Evolutionary conservation across 208 protist species (phyloP).

Genomic region (Trypanosoma mega): DNA sequence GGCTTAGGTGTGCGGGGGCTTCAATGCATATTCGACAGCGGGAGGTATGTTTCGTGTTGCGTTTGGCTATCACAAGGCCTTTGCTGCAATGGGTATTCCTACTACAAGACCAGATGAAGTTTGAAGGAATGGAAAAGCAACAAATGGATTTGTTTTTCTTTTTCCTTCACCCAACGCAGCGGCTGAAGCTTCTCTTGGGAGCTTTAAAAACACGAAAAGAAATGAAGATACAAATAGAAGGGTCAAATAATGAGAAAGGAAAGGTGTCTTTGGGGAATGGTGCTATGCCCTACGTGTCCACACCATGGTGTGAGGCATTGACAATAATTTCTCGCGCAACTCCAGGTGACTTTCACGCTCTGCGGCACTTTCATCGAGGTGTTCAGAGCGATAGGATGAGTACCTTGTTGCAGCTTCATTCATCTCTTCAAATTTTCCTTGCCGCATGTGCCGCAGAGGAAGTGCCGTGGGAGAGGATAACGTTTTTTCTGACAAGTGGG

Average conservation of each 20-base stretch:
- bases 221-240: too few relatives aligned
- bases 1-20: constrained; percentile 1
- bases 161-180: constrained; percentile 16
- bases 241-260: too few relatives aligned
- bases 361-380: too few relatives aligned
- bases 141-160: constrained; percentile 14
- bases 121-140: background rate
- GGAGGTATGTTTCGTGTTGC: background rate
- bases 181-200: too few relatives aligned
- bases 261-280: too few relatives aligned
- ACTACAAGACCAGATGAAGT: constrained; percentile 2
- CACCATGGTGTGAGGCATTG: too few relatives aligned
- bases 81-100: constrained; percentile 18
- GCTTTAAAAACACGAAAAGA: too few relatives aligned
- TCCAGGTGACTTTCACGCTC: too few relatives aligned
- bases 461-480: constrained; percentile 11
- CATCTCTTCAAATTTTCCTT: constrained; percentile 14
- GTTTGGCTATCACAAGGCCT: constrained; percentile 11
- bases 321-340: too few relatives aligned
- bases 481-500: constrained; percentile 9
- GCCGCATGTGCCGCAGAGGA: background rate
- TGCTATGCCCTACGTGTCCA: too few relatives aligned
- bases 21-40: background rate
- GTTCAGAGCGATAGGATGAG: too few relatives aligned
- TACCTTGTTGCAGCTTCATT: too few relatives aligned